Evolutionary conservation across 768 basidiomycete species (phyloP).

Genomic region (Pluteus cervinus): DNA sequence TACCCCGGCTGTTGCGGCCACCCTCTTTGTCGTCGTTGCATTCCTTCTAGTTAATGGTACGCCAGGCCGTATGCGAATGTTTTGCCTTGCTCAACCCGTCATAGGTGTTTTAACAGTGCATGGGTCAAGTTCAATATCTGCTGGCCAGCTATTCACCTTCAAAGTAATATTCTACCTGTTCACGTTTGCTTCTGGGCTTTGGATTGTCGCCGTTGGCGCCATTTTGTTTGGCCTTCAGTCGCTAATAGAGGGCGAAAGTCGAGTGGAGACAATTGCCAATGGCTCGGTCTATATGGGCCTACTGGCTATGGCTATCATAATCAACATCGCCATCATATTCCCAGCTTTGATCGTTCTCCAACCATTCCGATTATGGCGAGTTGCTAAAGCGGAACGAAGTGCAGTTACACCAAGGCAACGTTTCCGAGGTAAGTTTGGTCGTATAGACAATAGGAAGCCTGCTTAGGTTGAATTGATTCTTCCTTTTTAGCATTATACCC

Average conservation of each 20-base stretch:
- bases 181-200: conserved; percentile 46
- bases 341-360: conserved; percentile 74
- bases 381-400: conserved; percentile 46
- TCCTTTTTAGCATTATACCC: conserved; percentile 56
- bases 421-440: conserved; percentile 58
- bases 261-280: conserved; percentile 47
- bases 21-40: conserved; percentile 52
- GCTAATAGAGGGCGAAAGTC: conserved; percentile 35
- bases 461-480: conserved; percentile 6
- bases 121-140: conserved; percentile 59
- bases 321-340: conserved; percentile 62
- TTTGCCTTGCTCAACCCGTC: conserved; percentile 8
- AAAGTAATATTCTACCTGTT: conserved; percentile 59
- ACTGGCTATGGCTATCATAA: conserved; percentile 48
- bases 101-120: conserved; percentile 49
- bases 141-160: conserved; percentile 53
- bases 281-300: conserved; percentile 69
- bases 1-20: conserved; percentile 57
- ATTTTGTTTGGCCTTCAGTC: conserved; percentile 62
- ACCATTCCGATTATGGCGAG: conserved; percentile 54
- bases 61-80: conserved; percentile 15
- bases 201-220: conserved; percentile 64
- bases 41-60: conserved; percentile 50
- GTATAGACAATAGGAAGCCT: conserved; percentile 2
- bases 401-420: conserved; percentile 73